Evolutionary conservation across 2,329 filamentous ascomycete species (phyloP), one percentile per base, ranked within the genome.

Genomic region (Microdochium trichocladiopsis): DNA sequence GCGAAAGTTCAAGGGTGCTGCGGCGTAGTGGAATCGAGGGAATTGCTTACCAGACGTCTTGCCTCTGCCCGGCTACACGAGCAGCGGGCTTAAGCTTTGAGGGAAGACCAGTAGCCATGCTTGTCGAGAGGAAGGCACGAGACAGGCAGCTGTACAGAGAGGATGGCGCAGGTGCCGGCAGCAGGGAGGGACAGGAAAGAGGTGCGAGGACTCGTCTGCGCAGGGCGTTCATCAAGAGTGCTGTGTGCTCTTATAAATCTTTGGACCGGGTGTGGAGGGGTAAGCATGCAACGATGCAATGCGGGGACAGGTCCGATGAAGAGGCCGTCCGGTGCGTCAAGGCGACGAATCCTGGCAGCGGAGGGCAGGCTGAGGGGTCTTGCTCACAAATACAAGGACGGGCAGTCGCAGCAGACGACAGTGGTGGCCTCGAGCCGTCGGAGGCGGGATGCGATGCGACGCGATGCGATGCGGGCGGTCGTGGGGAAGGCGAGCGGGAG

Each of bases 1-100:
- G 16, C 22, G 16, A 11, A 18, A 8, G 21, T 18, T 22, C 16
- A 50, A 28, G 16, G 22, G 21, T 14, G 22, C 14, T 10, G 23
- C 24, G 16, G 41, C 24, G 28, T 3, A 21, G 24, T 37, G 25
- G 14, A 12, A 21, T 5, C 9, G 2, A 3, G 6, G 31, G 31
- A 12, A 2, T 22, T 25, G 57, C 73, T 65, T 56, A 78, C 76
- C 76, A 79, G 37, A 79, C 76, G 73, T 79, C 72, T 56, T 79
- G 74, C 62, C 72, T 68, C 61, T 75, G 72, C 22, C 72, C 72
- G 10, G 74, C 71, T 18, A 79, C 76, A 24, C 76, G 65, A 24
- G 74, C 73, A 4, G 76, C 76, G 36, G 76, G 76, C 67, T 74
- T 74, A 33, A 79, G 63, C 61, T 77, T 78, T 37, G 67, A 63